Conservation (phyloP, 2,329 filamentous ascomycete species). For the Nemania sp. region DNA sequence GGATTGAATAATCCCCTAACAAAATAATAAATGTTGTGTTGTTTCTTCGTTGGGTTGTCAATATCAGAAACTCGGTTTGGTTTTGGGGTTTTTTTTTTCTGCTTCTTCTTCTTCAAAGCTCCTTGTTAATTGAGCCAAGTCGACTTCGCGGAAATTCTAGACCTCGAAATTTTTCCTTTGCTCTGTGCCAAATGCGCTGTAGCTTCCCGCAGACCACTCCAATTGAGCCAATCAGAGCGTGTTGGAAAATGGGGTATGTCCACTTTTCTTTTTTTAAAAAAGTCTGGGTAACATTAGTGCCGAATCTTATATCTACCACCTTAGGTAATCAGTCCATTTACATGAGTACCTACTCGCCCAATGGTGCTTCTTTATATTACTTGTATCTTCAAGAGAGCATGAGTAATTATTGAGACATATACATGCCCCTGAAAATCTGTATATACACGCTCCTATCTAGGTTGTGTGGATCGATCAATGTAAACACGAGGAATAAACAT, state of each 20-base stretch:
- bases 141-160: conserved; percentile 26
- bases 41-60: not conserved
- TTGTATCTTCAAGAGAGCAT: no score
- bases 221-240: conserved; percentile 42
- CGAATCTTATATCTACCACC: no score
- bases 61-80: no score
- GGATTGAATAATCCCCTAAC: not conserved
- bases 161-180: conserved; percentile 47
- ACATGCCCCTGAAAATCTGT: no score
- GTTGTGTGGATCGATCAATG: no score
- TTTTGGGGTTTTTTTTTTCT: conserved; percentile 5
- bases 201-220: conserved; percentile 33
- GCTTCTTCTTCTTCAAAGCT: not conserved
- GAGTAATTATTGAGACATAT: no score
- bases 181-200: conserved; percentile 39
- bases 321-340: no score
- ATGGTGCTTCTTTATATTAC: no score
- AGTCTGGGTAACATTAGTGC: conserved; percentile 2
- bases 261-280: conserved; percentile 40
- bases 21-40: not conserved
- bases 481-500: no score
- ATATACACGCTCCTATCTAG: no score
- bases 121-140: conserved; percentile 14
- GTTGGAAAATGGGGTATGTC: conserved; percentile 34
- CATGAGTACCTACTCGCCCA: no score